Conservation (phyloP, 1,284 basidiomycete genomes). For the Gymnopus androsaceus region DNA sequence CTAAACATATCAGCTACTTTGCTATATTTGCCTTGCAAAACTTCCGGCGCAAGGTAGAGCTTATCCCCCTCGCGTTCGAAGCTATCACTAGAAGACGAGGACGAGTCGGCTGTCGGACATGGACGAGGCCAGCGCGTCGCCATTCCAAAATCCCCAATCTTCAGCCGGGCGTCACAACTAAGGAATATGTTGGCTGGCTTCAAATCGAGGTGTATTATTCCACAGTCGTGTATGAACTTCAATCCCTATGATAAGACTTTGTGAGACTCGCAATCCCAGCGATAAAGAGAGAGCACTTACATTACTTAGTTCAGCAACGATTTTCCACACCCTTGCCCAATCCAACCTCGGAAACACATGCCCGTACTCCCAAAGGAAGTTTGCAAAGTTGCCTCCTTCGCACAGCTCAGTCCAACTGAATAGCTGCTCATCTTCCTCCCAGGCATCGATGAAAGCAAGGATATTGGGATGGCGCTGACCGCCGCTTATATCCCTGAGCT, state of each 20-base stretch:
- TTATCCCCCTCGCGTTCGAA: conserved; percentile 98
- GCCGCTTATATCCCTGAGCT: conserved; percentile 54
- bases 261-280: conserved; percentile 21
- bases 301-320: conserved; percentile 86
- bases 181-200: conserved; percentile 98
- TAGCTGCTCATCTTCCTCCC: conserved; percentile 92
- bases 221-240: conserved; percentile 84
- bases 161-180: conserved; percentile 86
- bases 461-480: conserved; percentile 71
- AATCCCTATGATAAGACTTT: conserved; percentile 63
- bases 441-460: conserved; percentile 88
- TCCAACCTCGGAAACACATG: conserved; percentile 83
- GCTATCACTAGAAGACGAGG: too few relatives aligned
- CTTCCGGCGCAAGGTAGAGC: conserved; percentile 97
- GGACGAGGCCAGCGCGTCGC: conserved; percentile 83
- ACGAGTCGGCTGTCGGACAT: conserved; percentile 29
- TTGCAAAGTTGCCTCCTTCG: conserved; percentile 87
- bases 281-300: conserved; percentile 53
- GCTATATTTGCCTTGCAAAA: conserved; percentile 88
- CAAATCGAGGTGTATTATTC: conserved; percentile 94
- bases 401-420: conserved; percentile 97
- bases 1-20: conserved; percentile 97
- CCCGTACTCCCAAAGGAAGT: conserved; percentile 94
- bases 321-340: conserved; percentile 96
- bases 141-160: conserved; percentile 99